Base-by-base conservation (phyloP, 1,284 basidiomycete genomes). In the Hortiboletus rubellus region DNA sequence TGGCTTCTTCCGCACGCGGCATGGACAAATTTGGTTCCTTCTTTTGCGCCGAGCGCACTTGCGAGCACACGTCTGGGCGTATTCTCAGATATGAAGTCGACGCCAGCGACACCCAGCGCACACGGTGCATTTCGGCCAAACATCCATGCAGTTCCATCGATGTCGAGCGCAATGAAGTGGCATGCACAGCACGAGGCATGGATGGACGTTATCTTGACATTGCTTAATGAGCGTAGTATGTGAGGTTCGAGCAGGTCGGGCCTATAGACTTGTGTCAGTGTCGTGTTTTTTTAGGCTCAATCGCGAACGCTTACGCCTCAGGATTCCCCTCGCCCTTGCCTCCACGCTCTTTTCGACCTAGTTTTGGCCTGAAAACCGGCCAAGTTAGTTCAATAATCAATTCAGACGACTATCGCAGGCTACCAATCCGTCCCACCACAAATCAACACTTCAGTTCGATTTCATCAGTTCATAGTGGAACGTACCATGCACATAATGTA, bases 1-100 rank as follows among this genome's bases (percentile, higher is more conserved):
- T 98, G 95, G 44, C 83, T 82, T 62, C 91, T 78, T 38, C 93
- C 95, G 63, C 85, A 87, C 0, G 92, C 93, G 0, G 93, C 96
- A 58, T 85, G 75, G 10, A 95, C 85, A 66, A 96, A 93, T 60
- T 77, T 83, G 24, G 84, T 84, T 0, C 80, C 83, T 56, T 78
- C 75, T 15, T 77, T 70, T 3, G 86, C 83, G 18, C 91, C 91
- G 3, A 90, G 74, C 44, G 83, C 84, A 11, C 70, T 69, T 2
- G 90, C 81, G 31, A 77, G 83, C 59, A 93, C 70, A 58, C 80
- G 81, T 69, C 79, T 79, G 24, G 89, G 92, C 54, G 81, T 82
- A 70, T 85, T 86, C 75, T 93, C 89, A 17, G 87, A 86, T 56
- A 94, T 77, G 52, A 73, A 76, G 55, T 86, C 85, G 55, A 77